A percentile compares a stretch with the other conserved stretches of the same genome.
These are phyloP conservation scores for Chaetomium fimeti DNA, from an alignment of 495 filamentous ascomycete species.

Conservation along the genomic window DNA sequence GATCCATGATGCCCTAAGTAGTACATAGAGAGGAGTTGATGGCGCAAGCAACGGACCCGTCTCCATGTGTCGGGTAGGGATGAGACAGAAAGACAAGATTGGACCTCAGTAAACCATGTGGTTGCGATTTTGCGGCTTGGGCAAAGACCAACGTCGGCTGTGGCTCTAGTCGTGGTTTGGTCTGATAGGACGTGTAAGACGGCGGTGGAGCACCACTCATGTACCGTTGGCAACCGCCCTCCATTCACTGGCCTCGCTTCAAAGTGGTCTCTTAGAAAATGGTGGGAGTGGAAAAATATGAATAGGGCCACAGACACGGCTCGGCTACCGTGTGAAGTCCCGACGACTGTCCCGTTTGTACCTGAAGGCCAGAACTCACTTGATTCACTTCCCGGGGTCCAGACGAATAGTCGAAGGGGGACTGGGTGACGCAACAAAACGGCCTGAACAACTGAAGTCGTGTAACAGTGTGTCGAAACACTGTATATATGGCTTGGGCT, in stretches of 20 bases:
- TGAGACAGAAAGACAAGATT: background rate
- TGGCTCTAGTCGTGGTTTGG: background rate
- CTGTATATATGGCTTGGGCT: background rate
- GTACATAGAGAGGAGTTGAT: background rate
- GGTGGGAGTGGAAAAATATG: background rate
- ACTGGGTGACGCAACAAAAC: background rate
- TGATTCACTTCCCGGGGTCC: too few relatives aligned
- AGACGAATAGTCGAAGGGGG: background rate
- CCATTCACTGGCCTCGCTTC: background rate
- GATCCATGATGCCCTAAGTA: too few relatives aligned
- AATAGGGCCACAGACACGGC: background rate
- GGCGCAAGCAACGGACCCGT: background rate
- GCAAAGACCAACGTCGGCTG: background rate
- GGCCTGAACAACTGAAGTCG: background rate
- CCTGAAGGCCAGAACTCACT: too few relatives aligned
- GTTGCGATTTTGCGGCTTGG: background rate
- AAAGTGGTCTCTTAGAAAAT: background rate
- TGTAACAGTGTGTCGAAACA: background rate
- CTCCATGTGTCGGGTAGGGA: background rate
- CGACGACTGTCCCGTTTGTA: too few relatives aligned
- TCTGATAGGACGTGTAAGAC: background rate
- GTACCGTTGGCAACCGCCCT: background rate
- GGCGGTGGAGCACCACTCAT: background rate
- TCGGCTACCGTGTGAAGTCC: background rate
- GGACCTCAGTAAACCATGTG: background rate